phyloP scores from a whole-genome alignment of 805 yeast species.

The Starmerella asiatica region DNA sequence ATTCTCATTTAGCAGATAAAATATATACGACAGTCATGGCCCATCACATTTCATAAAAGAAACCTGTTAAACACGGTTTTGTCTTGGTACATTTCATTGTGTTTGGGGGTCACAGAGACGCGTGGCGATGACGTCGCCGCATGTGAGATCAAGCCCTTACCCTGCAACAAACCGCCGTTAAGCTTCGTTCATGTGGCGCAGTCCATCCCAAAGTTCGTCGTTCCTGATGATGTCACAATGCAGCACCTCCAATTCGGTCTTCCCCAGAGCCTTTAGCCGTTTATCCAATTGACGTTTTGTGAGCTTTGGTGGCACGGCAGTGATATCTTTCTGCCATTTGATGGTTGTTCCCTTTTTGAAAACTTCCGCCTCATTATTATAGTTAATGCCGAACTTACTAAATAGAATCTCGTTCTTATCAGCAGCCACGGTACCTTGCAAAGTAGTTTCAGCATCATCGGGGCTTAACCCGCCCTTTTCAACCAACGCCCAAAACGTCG shows the following conservation, averaged over 20 bases:
- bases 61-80: too few relatives aligned
- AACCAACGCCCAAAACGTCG: slow-evolving; percentile 82
- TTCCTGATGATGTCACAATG: slow-evolving; percentile 49
- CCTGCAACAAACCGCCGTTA: too few relatives aligned
- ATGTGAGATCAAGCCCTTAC: too few relatives aligned
- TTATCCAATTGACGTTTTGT: slow-evolving; percentile 40
- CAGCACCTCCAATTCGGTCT: slow-evolving; percentile 33
- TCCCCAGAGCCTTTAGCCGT: slow-evolving; percentile 35
- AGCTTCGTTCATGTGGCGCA: slow-evolving; percentile 5
- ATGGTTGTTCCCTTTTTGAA: slow-evolving; percentile 70
- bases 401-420: slow-evolving; percentile 87
- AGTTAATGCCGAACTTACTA: slow-evolving; percentile 65
- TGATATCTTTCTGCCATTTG: slow-evolving; percentile 35
- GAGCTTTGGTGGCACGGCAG: slow-evolving; percentile 9
- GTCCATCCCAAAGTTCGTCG: slow-evolving; percentile 45
- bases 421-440: slow-evolving; percentile 60
- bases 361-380: slow-evolving; percentile 80
- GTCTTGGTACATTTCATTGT: too few relatives aligned
- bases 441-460: slow-evolving; percentile 62
- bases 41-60: too few relatives aligned
- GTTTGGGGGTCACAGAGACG: too few relatives aligned
- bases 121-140: too few relatives aligned
- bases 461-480: slow-evolving; percentile 53
- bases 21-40: too few relatives aligned
- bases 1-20: too few relatives aligned